A percentile compares a stretch with the other conserved stretches of the same genome.
phyloP scores from a whole-genome alignment of 495 filamentous ascomycete genomes.

The Pyrenopolyporus hunteri region DNA sequence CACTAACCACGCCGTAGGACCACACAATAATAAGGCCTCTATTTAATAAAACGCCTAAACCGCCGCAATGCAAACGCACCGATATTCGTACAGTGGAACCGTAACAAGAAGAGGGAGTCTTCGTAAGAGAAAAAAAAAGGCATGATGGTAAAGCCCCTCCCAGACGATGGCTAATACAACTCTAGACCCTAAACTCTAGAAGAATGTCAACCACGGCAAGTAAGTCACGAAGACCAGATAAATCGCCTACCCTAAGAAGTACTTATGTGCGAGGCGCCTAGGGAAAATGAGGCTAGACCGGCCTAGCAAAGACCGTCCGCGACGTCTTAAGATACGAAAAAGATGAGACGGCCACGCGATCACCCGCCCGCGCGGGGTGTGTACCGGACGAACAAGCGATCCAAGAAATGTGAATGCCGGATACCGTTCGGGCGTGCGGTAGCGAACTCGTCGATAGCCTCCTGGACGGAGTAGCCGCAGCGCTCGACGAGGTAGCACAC shows the following conservation, averaged over 20 bases:
- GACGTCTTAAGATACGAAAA: not conserved
- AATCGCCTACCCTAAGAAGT: no score
- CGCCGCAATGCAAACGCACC: conserved; percentile 4
- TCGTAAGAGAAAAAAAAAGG: not conserved
- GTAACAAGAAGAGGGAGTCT: not conserved
- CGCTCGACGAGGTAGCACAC: conserved; percentile 90
- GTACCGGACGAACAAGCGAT: conserved; percentile 84
- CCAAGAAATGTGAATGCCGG: conserved; percentile 86
- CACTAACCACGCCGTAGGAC: not conserved
- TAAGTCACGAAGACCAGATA: no score
- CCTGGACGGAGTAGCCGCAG: conserved; percentile 70
- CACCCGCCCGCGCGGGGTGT: conserved; percentile 8
- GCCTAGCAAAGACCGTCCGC: not conserved
- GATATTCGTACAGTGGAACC: not conserved
- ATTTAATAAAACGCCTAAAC: conserved; percentile 21
- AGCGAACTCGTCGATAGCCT: conserved; percentile 83
- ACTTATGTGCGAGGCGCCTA: no score
- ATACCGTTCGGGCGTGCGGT: conserved; percentile 79
- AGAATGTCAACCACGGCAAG: not conserved
- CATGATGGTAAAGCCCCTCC: not conserved
- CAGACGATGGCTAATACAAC: not conserved
- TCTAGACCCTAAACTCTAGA: conserved; percentile 1
- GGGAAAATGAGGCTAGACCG: not conserved
- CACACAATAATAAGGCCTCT: conserved; percentile 3
- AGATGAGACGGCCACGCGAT: not conserved